These are phyloP conservation scores for Cladobotryum mycophilum DNA, from an alignment of 2,329 filamentous ascomycete species.

Conservation along the genomic window DNA sequence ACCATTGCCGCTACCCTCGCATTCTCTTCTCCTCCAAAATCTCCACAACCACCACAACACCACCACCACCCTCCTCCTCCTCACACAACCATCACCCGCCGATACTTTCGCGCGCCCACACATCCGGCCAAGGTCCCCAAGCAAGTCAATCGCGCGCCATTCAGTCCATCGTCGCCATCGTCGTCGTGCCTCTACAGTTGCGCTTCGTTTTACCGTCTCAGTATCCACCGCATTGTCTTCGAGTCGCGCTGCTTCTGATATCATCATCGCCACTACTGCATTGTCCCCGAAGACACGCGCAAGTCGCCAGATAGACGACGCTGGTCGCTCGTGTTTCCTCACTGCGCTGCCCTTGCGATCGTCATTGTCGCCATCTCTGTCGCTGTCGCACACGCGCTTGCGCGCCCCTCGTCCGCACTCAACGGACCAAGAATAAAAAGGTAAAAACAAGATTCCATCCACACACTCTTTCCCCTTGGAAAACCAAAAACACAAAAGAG, in stretches of 20 bases:
- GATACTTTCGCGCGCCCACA: slow-evolving; percentile 13
- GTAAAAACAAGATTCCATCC: slow-evolving; percentile 7
- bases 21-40: slow-evolving; percentile 14
- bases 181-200: slow-evolving; percentile 6
- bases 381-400: slow-evolving; percentile 11
- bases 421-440: slow-evolving; percentile 2
- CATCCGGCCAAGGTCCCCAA: slow-evolving; percentile 16
- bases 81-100: slow-evolving; percentile 12
- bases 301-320: slow-evolving; percentile 7
- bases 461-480: not conserved
- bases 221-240: not conserved
- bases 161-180: not conserved
- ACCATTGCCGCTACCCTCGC: slow-evolving; percentile 13
- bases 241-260: slow-evolving; percentile 9
- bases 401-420: slow-evolving; percentile 8
- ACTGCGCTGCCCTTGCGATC: slow-evolving; percentile 5
- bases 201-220: not conserved
- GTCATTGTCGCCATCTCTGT: slow-evolving; percentile 5
- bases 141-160: slow-evolving; percentile 6
- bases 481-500: slow-evolving; percentile 1
- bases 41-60: slow-evolving; percentile 17
- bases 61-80: slow-evolving; percentile 14
- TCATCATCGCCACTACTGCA: slow-evolving; percentile 8
- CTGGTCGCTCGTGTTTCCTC: slow-evolving; percentile 9
- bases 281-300: slow-evolving; percentile 8